These are phyloP conservation scores for Phylloporus sp. DNA, from an alignment of 768 basidiomycete genomes.

Conservation along the genomic window DNA sequence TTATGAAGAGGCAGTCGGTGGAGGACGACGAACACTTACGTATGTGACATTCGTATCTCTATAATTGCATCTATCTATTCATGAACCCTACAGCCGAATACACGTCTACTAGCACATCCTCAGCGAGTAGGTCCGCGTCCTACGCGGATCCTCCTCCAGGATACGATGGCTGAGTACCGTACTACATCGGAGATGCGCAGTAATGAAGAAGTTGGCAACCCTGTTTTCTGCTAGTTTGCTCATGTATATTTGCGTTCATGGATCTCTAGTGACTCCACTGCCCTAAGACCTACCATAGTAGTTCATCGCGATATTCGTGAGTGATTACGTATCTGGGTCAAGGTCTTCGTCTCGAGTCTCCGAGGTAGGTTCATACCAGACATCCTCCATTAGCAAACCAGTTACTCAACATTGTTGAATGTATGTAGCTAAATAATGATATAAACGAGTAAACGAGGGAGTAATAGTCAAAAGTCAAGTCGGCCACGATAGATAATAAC, in stretches of 20 bases:
- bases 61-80: not conserved
- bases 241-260: not conserved
- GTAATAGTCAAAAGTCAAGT: slow-evolving; percentile 1
- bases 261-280: no score
- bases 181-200: not conserved
- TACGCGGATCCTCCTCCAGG: slow-evolving; percentile 29
- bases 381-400: not conserved
- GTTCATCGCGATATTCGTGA: not conserved
- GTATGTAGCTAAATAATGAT: slow-evolving; percentile 12
- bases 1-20: slow-evolving; percentile 59
- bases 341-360: no score
- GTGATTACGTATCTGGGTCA: not conserved
- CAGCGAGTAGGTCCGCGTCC: slow-evolving; percentile 9
- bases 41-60: slow-evolving; percentile 16
- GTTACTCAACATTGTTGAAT: not conserved
- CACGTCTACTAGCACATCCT: slow-evolving; percentile 23
- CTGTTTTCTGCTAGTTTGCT: not conserved
- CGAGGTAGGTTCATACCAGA: not conserved
- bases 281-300: no score
- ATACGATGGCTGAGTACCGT: slow-evolving; percentile 23
- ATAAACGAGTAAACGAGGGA: slow-evolving; percentile 9
- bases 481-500: slow-evolving; percentile 4
- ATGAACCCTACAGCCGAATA: slow-evolving; percentile 24
- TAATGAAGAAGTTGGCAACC: not conserved
- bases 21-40: slow-evolving; percentile 33